Evolutionary conservation across 257 asterid genomes (phyloP), one percentile per base, ranked within the genome.

Genomic region (Schizonepeta tenuifolia): DNA sequence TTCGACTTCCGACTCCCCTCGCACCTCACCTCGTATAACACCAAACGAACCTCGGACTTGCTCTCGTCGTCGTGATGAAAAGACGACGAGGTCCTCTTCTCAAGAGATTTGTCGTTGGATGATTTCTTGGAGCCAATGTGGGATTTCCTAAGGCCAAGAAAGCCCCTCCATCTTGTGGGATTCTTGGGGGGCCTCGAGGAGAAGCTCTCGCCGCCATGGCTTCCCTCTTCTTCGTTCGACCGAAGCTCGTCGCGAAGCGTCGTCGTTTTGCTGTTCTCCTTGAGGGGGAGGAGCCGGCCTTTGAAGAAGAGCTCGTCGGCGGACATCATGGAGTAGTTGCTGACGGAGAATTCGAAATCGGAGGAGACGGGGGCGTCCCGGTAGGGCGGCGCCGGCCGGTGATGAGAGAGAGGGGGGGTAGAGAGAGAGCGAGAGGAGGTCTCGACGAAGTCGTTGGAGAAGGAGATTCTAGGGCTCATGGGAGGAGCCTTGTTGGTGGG

Each of bases 381-480:
- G 66, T 86, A 89, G 3, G 84, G 61, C 36, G 75, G 62, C 54
- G 78, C 3, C n/a, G 18, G 9, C 67, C 70, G 71, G 18, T n/a
- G 17, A 0, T 7, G 11, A 1, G 58, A 47, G 9, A 24, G 46
- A 2, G 79, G 59, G 38, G 9, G 18, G 46, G 11, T 8, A 4
- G 79, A 62, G 31, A 41, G 62, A 20, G 69, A 26, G 4, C 46
- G 75, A 12, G 70, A 55, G 11, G 89, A 76, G n/a, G n/a, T n/a
- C 9, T 85, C 98, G 4, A 78, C 83, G 67, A 94, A 89, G 73
- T 94, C 99, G 62, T 84, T 94, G 26, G 99, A 94, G 84, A 94
- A 94, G 56, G 99, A 94, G 55, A 94, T 94, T 26, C 99, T 73
- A 0, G 99, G 99, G 85, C 96, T 89, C 78, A 84, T 84, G 10